Evolutionary conservation across 2,329 filamentous ascomycete genomes (phyloP), one percentile per base, ranked within the genome.

Genomic region (Alternaria ventricosa): DNA sequence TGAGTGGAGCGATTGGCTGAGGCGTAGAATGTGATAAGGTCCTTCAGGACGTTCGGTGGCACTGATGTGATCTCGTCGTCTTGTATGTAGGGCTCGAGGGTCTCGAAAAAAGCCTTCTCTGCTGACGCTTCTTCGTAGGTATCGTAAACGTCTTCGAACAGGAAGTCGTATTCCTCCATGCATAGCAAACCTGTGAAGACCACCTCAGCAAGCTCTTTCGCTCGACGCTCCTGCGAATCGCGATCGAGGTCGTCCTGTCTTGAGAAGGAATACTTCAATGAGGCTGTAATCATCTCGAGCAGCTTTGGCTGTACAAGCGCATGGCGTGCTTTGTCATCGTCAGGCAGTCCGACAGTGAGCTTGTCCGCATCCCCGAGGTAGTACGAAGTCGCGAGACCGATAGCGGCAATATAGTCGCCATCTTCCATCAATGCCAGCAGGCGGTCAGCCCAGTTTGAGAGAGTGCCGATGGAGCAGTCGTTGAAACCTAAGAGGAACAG

Each of bases 381-480:
- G 80, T 98, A 99, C 1, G 91, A 92, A 1, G 94, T 97, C 10
- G 95, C 96, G 62, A 99, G 85, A 68, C 91, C 88, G 64, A 99
- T 97, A 2, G 96, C 94, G 12, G 89, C 92, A 67, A 99, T 92
- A 75, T 97, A 97, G 79, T 98, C 94, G n/a, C 96, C 96, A 60
- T 94, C 89, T 78, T 98, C 94, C 92, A 99, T 97, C 71, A 98
- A 85, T 0, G 95, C 94, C 69, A 97, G 89, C 18, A 99, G 84
- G 44, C 96, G 87, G 79, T 99, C 96, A 3, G 96, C 95, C 96
- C 96, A 99, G 71, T 99, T 99, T 0, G 96, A 98, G 33, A 99
- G 82, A 5, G 92, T 92, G 2, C 96, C 96, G 51, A 98, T 92
- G 0, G 93, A 93, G 44, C 97, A 84, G 75, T 98, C 95, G 75